Conservation (phyloP, 2,329 filamentous ascomycete species). For the Neopestalotiopsis clavispora region DNA sequence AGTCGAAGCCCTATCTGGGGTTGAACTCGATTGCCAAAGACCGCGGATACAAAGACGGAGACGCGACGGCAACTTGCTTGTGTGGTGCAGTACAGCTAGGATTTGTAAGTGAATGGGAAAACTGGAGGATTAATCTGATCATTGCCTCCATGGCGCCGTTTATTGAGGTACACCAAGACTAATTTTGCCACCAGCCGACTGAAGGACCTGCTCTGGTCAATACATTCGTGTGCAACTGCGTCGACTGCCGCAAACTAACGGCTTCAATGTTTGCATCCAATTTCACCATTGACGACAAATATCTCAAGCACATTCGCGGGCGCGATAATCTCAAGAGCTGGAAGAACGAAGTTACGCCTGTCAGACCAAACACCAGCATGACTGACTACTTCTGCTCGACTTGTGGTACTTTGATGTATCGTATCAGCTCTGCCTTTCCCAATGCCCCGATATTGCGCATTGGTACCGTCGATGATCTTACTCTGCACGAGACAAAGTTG, state of each 20-base stretch:
- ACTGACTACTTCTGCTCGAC: constrained; percentile 64
- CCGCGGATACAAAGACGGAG: constrained; percentile 48
- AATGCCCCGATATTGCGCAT: constrained; percentile 55
- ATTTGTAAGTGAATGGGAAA: constrained; percentile 46
- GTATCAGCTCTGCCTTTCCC: constrained; percentile 48
- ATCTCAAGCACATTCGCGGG: constrained; percentile 56
- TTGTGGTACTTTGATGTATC: constrained; percentile 67
- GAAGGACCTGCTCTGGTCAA: constrained; percentile 48
- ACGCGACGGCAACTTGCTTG: constrained; percentile 63
- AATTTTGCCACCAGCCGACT: constrained; percentile 42
- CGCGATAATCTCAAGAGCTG: constrained; percentile 53
- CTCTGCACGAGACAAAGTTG: constrained; percentile 59
- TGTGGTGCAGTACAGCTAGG: constrained; percentile 60
- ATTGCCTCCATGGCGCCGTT: too few relatives aligned
- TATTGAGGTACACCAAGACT: constrained; percentile 3
- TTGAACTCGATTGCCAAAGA: constrained; percentile 42
- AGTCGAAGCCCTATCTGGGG: constrained; percentile 38
- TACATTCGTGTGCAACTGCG: constrained; percentile 64
- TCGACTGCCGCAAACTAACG: constrained; percentile 66
- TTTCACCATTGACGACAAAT: constrained; percentile 52
- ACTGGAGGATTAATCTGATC: background rate
- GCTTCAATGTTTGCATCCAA: constrained; percentile 67
- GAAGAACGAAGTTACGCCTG: constrained; percentile 48
- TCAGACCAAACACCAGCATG: constrained; percentile 55
- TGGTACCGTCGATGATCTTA: constrained; percentile 67